A percentile compares a stretch with the other conserved stretches of the same genome.
Evolutionary conservation across 176 grass and related monocot species (phyloP).

Genomic region (Calamus simplicifolius): DNA sequence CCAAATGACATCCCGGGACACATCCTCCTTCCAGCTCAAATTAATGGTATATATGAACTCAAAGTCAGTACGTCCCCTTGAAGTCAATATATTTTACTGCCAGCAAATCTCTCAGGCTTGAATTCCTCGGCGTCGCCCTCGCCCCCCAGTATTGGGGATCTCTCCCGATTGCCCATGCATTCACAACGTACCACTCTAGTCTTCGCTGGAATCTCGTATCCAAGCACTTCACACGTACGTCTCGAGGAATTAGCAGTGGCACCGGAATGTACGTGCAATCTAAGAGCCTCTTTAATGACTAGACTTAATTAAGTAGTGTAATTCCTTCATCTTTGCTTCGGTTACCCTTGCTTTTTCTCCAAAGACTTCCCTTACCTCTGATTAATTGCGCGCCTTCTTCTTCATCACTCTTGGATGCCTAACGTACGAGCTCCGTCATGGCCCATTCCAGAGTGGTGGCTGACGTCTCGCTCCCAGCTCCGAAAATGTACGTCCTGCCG

Average conservation of each 20-base stretch:
- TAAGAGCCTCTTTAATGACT: slow-evolving; percentile 32
- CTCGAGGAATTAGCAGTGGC: slow-evolving; percentile 21
- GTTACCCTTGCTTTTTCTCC: slow-evolving; percentile 10
- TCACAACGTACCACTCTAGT: slow-evolving; percentile 24
- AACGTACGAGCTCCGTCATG: too few relatives aligned
- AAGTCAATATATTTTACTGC: too few relatives aligned
- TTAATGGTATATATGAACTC: too few relatives aligned
- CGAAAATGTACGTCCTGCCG: too few relatives aligned
- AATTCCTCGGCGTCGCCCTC: background rate
- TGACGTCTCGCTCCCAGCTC: too few relatives aligned
- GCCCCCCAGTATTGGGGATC: background rate
- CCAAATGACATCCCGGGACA: too few relatives aligned
- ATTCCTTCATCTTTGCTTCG: slow-evolving; percentile 4
- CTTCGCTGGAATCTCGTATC: slow-evolving; percentile 26
- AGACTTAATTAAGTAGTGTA: slow-evolving; percentile 19
- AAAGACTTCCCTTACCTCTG: slow-evolving; percentile 18
- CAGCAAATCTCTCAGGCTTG: too few relatives aligned
- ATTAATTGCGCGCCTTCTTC: background rate
- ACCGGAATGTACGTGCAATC: slow-evolving; percentile 28
- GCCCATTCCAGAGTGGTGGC: too few relatives aligned
- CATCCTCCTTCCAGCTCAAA: too few relatives aligned
- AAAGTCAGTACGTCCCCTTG: too few relatives aligned
- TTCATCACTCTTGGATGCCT: too few relatives aligned
- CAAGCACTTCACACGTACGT: slow-evolving; percentile 27
- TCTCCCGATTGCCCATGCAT: slow-evolving; percentile 23